phyloP scores from a whole-genome alignment of 2,329 filamentous ascomycete species.

The Beauveria bassiana region DNA sequence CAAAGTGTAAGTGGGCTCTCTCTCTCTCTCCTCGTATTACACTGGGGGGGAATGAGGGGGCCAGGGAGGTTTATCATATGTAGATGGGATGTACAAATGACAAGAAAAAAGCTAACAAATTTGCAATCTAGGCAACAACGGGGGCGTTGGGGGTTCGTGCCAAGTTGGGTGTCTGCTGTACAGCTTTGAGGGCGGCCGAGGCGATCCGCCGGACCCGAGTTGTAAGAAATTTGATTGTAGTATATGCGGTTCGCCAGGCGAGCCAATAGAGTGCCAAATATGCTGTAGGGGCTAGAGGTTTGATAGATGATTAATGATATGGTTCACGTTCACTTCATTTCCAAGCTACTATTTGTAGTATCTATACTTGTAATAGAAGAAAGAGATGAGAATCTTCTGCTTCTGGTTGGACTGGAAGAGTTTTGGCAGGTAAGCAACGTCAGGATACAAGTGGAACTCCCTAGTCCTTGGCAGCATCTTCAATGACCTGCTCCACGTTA shows the following conservation, averaged over 20 bases:
- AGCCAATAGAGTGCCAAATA: not conserved
- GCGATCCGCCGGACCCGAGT: not conserved
- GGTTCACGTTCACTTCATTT: too few relatives aligned
- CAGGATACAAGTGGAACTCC: too few relatives aligned
- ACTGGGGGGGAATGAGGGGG: too few relatives aligned
- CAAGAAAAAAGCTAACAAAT: not conserved
- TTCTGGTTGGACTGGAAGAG: too few relatives aligned
- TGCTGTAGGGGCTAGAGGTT: not conserved
- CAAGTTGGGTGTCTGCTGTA: slow-evolving; percentile 11
- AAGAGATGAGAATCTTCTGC: too few relatives aligned
- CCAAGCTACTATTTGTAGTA: too few relatives aligned
- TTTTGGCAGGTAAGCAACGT: too few relatives aligned
- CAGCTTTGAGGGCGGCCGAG: not conserved
- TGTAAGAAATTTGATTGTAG: not conserved
- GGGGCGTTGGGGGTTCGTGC: slow-evolving; percentile 8
- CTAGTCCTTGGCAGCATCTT: too few relatives aligned
- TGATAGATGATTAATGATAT: too few relatives aligned
- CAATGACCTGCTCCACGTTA: too few relatives aligned
- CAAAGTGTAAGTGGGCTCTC: slow-evolving; percentile 15
- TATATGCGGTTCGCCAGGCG: not conserved
- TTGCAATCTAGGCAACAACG: slow-evolving; percentile 5
- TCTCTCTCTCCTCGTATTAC: not conserved
- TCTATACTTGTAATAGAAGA: too few relatives aligned
- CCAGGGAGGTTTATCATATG: not conserved
- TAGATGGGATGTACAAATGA: not conserved